Percentiles rank a stretch among this genome's conserved stretches.
Conservation (phyloP, 345 rosid genomes). For the Syzygium jambos region DNA sequence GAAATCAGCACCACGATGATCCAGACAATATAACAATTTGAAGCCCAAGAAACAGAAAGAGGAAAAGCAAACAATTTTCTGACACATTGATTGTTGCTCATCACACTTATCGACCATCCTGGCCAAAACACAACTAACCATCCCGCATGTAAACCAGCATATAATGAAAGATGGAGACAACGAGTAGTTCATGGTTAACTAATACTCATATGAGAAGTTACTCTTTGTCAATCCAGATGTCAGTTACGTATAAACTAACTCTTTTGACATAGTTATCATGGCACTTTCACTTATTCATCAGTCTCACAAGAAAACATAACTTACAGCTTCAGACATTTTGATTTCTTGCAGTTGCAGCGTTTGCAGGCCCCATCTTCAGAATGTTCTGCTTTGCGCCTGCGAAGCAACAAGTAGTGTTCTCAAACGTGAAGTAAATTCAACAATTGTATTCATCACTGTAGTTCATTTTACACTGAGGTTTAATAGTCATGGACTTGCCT, state of each 20-base stretch:
- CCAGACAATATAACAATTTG: background rate
- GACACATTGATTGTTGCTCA: background rate
- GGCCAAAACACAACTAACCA: background rate
- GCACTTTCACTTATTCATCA: background rate
- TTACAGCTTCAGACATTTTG: conserved; percentile 98
- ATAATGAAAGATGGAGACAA: background rate
- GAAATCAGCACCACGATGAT: background rate
- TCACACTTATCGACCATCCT: background rate
- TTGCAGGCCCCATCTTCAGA: conserved; percentile 67
- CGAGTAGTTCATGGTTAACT: background rate
- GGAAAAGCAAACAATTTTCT: background rate
- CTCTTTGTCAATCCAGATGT: background rate
- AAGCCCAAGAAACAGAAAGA: background rate
- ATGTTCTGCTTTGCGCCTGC: conserved; percentile 58
- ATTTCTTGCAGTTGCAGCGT: conserved; percentile 94
- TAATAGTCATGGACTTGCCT: conserved; percentile 25
- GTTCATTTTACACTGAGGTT: background rate
- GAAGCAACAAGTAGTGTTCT: background rate
- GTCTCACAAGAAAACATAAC: conserved; percentile 11
- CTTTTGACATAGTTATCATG: background rate
- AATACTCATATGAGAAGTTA: background rate
- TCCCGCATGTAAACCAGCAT: background rate
- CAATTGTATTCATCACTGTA: background rate
- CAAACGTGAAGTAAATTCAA: background rate
- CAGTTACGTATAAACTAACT: background rate